Percentiles rank a stretch among this genome's conserved stretches.
Evolutionary conservation across 495 filamentous ascomycete species (phyloP).

Genomic region (Hypoxylon crocopeplum): DNA sequence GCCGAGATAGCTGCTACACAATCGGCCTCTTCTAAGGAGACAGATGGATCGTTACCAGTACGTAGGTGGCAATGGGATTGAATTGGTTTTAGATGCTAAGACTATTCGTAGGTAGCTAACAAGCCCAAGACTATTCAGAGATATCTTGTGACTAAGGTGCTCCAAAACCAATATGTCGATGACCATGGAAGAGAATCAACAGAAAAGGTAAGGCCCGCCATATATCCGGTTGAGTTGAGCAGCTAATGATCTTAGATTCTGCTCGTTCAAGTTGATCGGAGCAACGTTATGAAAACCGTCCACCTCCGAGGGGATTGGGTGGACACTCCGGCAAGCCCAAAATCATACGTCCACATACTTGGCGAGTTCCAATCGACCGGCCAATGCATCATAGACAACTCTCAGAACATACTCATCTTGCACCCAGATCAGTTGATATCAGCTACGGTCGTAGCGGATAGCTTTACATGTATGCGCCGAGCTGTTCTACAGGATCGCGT

Average conservation of each 20-base stretch:
- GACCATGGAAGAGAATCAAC: slow-evolving; percentile 63
- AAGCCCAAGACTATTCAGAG: slow-evolving; percentile 78
- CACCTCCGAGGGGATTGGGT: slow-evolving; percentile 84
- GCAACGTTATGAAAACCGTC: slow-evolving; percentile 68
- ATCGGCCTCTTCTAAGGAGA: slow-evolving; percentile 31
- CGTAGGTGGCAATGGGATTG: slow-evolving; percentile 48
- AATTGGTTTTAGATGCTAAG: slow-evolving; percentile 51
- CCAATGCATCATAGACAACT: slow-evolving; percentile 76
- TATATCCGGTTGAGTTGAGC: background rate
- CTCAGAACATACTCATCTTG: slow-evolving; percentile 83
- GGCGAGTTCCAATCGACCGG: slow-evolving; percentile 74
- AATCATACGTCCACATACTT: slow-evolving; percentile 83
- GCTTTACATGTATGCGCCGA: slow-evolving; percentile 84
- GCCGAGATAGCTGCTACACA: slow-evolving; percentile 66
- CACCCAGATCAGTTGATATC: slow-evolving; percentile 97
- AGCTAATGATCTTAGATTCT: slow-evolving; percentile 64
- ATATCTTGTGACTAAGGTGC: slow-evolving; percentile 76
- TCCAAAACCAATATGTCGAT: slow-evolving; percentile 69
- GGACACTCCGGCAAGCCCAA: slow-evolving; percentile 74
- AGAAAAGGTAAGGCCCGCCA: slow-evolving; percentile 68
- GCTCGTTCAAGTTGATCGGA: slow-evolving; percentile 74
- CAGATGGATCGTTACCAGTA: slow-evolving; percentile 50
- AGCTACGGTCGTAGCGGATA: slow-evolving; percentile 90
- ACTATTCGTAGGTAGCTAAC: slow-evolving; percentile 54
- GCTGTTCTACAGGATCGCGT: slow-evolving; percentile 93